Conservation (phyloP, 345 rosid species). For the Linum usitatissimum region DNA sequence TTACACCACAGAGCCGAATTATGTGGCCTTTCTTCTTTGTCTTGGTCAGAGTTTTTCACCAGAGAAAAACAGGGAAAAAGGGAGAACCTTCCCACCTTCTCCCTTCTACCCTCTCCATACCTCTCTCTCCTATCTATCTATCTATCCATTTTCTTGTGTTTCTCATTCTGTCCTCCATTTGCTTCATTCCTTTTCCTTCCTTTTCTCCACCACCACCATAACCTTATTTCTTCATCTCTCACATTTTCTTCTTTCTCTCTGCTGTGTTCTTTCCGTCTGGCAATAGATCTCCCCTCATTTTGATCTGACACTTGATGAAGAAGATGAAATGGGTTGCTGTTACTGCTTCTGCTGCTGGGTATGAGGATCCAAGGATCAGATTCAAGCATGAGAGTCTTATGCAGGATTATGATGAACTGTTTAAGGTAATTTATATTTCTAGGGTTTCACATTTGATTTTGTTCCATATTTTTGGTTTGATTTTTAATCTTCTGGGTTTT, state of each 20-base stretch:
- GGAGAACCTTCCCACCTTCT: slow-evolving; percentile 40
- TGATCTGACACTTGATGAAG: slow-evolving; percentile 32
- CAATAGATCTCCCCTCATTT: slow-evolving; percentile 8
- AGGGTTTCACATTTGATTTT: slow-evolving; percentile 5
- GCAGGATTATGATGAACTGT: slow-evolving; percentile 47
- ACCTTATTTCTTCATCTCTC: neutral
- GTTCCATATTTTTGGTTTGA: slow-evolving; percentile 7
- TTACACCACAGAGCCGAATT: slow-evolving; percentile 22
- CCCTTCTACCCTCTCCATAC: slow-evolving; percentile 11
- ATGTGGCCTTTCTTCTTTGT: slow-evolving; percentile 71
- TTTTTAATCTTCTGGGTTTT: slow-evolving; percentile 11
- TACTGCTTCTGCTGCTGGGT: slow-evolving; percentile 14
- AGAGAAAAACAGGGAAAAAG: slow-evolving; percentile 37
- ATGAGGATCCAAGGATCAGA: slow-evolving; percentile 35
- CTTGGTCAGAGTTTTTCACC: slow-evolving; percentile 66
- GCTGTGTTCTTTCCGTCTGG: slow-evolving; percentile 7
- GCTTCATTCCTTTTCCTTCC: too few relatives aligned
- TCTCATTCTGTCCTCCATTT: slow-evolving; percentile 5
- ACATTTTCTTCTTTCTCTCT: slow-evolving; percentile 6
- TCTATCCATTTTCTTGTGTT: slow-evolving; percentile 6
- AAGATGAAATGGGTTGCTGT: slow-evolving; percentile 27
- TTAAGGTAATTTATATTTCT: slow-evolving; percentile 32
- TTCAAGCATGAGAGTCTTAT: slow-evolving; percentile 42
- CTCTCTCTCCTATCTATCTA: slow-evolving; percentile 7
- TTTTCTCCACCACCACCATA: neutral